Conservation (phyloP, 352 stramenopile genomes). For the Achlya hypogyna region DNA sequence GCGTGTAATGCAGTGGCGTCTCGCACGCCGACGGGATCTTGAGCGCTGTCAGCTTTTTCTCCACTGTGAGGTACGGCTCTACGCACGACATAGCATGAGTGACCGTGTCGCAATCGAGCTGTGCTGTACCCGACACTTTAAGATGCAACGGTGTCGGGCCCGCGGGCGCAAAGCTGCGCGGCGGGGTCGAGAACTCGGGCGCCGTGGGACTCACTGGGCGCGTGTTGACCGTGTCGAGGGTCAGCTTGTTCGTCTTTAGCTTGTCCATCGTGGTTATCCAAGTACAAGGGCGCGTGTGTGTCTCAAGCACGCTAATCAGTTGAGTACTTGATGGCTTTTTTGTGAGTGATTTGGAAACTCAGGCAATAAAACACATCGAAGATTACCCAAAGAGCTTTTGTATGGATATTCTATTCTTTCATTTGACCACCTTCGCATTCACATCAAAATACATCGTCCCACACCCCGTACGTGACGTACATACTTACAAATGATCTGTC, state of each 20-base stretch:
- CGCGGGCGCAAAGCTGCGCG: background rate
- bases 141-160: conserved; percentile 7
- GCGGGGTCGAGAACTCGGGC: conserved; percentile 10
- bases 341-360: conserved; percentile 20
- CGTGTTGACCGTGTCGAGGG: conserved; percentile 13
- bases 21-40: conserved; percentile 17
- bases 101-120: background rate
- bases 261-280: conserved; percentile 2
- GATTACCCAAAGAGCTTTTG: conserved; percentile 12
- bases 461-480: background rate
- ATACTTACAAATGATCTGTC: background rate
- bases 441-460: conserved; percentile 6
- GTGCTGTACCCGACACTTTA: conserved; percentile 14
- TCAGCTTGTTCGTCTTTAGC: background rate
- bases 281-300: background rate
- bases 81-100: background rate
- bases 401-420: conserved; percentile 17
- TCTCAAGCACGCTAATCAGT: conserved; percentile 20
- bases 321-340: conserved; percentile 20
- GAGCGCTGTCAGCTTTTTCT: conserved; percentile 17
- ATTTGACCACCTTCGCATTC: conserved; percentile 7
- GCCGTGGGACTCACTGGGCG: conserved; percentile 5
- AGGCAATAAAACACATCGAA: conserved; percentile 19
- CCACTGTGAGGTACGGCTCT: conserved; percentile 17
- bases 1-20: conserved; percentile 20